A percentile compares a stretch with the other conserved stretches of the same genome.
Conservation (phyloP, 2,329 filamentous ascomycete species). For the Trichoderma afroharzianum region DNA sequence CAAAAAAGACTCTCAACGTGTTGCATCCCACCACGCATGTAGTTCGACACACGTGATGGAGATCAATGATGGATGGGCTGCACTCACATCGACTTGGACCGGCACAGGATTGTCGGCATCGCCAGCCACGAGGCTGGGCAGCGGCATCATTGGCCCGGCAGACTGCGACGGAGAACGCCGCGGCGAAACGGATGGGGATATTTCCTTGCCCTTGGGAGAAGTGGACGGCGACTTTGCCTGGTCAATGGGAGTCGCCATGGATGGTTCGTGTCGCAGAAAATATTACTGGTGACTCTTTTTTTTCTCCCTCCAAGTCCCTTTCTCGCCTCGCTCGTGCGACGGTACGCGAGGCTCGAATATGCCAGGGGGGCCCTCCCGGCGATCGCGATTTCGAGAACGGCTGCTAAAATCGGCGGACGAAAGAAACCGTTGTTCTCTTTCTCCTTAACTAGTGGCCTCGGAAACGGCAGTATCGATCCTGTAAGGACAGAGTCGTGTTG, state of each 20-base stretch:
- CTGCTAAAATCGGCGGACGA: not conserved
- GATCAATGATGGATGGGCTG: not conserved
- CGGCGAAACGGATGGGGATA: not conserved
- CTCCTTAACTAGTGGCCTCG: not conserved
- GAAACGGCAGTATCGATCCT: not conserved
- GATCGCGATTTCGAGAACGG: not conserved
- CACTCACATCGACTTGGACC: slow-evolving; percentile 26
- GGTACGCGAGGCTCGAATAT: not conserved
- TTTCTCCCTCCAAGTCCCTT: not conserved
- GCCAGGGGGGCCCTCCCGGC: not conserved
- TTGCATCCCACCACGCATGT: not conserved
- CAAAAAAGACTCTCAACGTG: not conserved
- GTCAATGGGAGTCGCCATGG: slow-evolving; percentile 6
- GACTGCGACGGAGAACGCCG: not conserved
- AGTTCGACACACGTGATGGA: not conserved
- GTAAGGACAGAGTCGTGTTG: not conserved
- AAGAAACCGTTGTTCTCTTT: not conserved
- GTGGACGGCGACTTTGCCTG: not conserved
- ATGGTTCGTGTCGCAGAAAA: not conserved
- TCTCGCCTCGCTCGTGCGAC: not conserved
- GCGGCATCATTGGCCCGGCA: not conserved
- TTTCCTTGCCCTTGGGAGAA: not conserved
- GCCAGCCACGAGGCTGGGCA: slow-evolving; percentile 5
- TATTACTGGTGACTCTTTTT: not conserved
- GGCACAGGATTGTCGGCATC: slow-evolving; percentile 22